These are phyloP conservation scores for Fusarium piperis DNA, from an alignment of 2,329 filamentous ascomycete species.

Conservation along the genomic window DNA sequence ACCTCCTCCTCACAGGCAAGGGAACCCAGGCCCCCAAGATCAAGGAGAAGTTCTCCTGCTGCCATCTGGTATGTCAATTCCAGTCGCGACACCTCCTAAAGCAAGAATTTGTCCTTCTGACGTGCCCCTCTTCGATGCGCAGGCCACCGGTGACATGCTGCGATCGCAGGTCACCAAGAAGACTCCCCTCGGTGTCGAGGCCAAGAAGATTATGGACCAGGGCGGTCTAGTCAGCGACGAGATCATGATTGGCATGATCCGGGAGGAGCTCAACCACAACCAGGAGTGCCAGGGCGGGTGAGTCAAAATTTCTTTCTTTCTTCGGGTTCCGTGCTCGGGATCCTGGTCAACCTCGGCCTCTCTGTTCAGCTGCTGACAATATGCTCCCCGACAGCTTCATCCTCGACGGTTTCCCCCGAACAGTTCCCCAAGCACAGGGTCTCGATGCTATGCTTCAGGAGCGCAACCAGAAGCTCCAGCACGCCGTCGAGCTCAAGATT, in stretches of 20 bases:
- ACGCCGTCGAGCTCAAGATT: conserved; percentile 96
- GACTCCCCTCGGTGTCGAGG: conserved; percentile 91
- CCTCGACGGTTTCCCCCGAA: conserved; percentile 97
- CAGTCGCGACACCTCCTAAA: conserved; percentile 5
- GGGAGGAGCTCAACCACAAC: conserved; percentile 94
- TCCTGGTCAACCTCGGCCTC: conserved; percentile 6
- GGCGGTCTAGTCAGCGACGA: conserved; percentile 98
- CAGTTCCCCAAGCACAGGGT: conserved; percentile 92
- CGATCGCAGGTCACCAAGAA: conserved; percentile 98
- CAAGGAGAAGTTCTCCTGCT: conserved; percentile 97
- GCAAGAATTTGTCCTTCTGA: conserved; percentile 19
- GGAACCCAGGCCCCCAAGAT: conserved; percentile 98
- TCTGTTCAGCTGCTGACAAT: conserved; percentile 29
- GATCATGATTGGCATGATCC: conserved; percentile 99
- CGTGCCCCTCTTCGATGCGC: conserved; percentile 22
- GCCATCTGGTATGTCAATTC: conserved; percentile 81
- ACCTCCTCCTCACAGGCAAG: conserved; percentile 74
- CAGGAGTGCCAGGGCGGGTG: conserved; percentile 96
- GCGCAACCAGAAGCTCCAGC: conserved; percentile 86
- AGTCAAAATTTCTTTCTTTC: conserved; percentile 41
- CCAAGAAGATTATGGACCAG: conserved; percentile 99
- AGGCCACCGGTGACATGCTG: conserved; percentile 99
- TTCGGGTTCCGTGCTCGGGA: conserved; percentile 4
- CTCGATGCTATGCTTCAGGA: conserved; percentile 89
- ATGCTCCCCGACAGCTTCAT: conserved; percentile 77